Base-by-base conservation (phyloP, 2,329 filamentous ascomycete genomes). In the Colletotrichum sp. region DNA sequence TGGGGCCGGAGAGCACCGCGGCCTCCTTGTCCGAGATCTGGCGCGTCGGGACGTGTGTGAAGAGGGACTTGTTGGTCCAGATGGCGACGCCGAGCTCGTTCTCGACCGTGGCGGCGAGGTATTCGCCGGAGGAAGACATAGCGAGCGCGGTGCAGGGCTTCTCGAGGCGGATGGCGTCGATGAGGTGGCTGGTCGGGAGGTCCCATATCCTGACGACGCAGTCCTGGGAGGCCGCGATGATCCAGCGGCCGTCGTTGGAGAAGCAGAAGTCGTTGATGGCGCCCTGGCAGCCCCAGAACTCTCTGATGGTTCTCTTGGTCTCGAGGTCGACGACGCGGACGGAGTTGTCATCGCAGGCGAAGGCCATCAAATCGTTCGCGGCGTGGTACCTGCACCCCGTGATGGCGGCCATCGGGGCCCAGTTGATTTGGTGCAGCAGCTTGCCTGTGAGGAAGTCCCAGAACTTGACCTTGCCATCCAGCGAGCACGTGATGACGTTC, bases 391-490 rank as follows among this genome's bases (percentile, higher is more conserved):
- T 93, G 79, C 96, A 93, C 18, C 91, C 92, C 1, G 92, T 95
- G 69, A 98, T 93, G 62, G 93, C 91, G 6, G 93, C 93, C 90
- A 95, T 95, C 5, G 92, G 92, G 60, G 93, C 92, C 94, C 96
- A 98, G 83, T 96, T 93, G 68, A 99, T 92, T 81, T 98, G 93
- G 77, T 96, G 91, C 13, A 95, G 82, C 4, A 99, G 89, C 60
- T 92, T 90, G 9, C 96, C 97, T 0, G 94, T 95, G n/a, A 92
- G 85, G 78, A 99, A 98, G 79, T 98, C 95, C 98, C 98, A 99
- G 83, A 99, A 99, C 87, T 98, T 99, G 80, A 99, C 90, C 84
- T 94, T 98, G 36, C 97, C 97, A 84, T 99, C 97, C 16, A 96
- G 86, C 3, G 95, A 94, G 82, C 96, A 98, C 77, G 96, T 98